Conservation (phyloP, 1,284 basidiomycete genomes). For the Boletellus dicymbophilus region DNA sequence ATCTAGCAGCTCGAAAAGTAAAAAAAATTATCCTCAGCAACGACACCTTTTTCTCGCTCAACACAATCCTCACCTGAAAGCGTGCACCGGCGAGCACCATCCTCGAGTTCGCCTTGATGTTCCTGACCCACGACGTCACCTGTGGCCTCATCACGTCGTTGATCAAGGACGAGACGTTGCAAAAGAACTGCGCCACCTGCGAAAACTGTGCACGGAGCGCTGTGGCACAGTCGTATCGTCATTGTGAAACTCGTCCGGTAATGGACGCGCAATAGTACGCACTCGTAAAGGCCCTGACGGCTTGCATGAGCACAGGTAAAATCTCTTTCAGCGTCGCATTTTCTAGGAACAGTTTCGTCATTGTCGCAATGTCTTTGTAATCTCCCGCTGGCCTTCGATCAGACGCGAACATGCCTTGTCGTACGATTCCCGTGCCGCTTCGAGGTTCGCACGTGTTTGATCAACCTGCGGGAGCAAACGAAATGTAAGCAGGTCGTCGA, state of each 20-base stretch:
- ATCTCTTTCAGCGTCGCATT: constrained; percentile 23
- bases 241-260: not conserved
- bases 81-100: constrained; percentile 18
- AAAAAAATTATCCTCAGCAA: too few species aligned
- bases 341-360: constrained; percentile 21
- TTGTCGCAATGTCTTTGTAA: constrained; percentile 21
- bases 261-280: not conserved
- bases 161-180: constrained; percentile 18
- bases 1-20: constrained; percentile 6
- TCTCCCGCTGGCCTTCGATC: constrained; percentile 20
- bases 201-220: constrained; percentile 22
- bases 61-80: constrained; percentile 8
- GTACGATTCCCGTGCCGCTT: constrained; percentile 18
- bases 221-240: not conserved
- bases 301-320: constrained; percentile 16
- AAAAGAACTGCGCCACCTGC: constrained; percentile 20
- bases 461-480: constrained; percentile 15
- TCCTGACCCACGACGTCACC: constrained; percentile 18
- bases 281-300: constrained; percentile 22
- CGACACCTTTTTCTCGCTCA: too few species aligned
- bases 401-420: constrained; percentile 12
- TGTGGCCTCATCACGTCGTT: constrained; percentile 24
- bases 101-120: constrained; percentile 15
- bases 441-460: constrained; percentile 20
- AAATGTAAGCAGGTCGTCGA: not conserved